Base-by-base conservation (phyloP, 257 asterid genomes). In the Solanum appendiculatum region DNA sequence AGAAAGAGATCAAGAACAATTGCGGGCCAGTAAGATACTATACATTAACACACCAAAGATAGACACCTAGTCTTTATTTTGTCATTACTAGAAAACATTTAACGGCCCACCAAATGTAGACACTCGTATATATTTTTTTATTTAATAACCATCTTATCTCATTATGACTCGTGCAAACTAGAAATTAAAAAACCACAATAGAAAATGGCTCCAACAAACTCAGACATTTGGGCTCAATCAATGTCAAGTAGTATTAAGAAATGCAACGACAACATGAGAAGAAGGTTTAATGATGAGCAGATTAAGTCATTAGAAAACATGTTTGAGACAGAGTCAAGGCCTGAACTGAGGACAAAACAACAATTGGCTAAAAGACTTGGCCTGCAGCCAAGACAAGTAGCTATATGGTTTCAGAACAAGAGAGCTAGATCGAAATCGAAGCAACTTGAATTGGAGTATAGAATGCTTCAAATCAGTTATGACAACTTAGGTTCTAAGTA, bases 331-430 rank as follows among this genome's bases (percentile, higher is more conserved):
- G 95, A 96, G 60, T 77, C 97, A 0, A 90, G 96, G 46, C 99
- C 98, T 0, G 99, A 95, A 92, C 88, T 92, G 39, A 93, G 92
- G 54, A 90, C 91, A 58, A 96, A 94, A 82, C 96, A 94, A 88
- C 92, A 95, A 91, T 88, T 96, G 56, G 99, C 99, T 13, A 89
- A 87, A 88, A 86, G 88, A 11, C 97, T 96, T 1, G 98, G 98
- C 1, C 92, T 96, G 75, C 98, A 93, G 84, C 98, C 98, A 9
- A 92, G 97, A 9, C 99, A 96, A 91, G 93, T 96, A 1, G 98
- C 98, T 3, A 96, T 96, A 86, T 96, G 98, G 98, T 96, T 96
- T 89, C 98, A 96, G 90, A 93, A 93, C 54, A 92, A 90, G 89
- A 87, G 95, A 84, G 95, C 95, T 33, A 86, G 95, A 89, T 96